These are phyloP conservation scores for Candida xyloterini DNA, from an alignment of 805 yeast species.

Conservation along the genomic window DNA sequence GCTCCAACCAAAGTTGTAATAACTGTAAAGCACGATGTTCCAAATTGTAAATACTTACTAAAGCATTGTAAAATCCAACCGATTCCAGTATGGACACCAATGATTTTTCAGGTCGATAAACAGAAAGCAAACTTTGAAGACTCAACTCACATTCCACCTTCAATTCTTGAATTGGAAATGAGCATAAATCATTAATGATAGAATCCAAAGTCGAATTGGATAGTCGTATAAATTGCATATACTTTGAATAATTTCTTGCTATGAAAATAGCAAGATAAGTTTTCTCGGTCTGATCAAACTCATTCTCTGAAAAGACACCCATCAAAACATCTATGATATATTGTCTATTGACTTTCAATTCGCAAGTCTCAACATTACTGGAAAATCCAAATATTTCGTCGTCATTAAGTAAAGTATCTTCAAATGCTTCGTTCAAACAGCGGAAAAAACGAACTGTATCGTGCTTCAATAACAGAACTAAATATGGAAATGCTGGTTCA, in stretches of 20 bases:
- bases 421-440: constrained; percentile 77
- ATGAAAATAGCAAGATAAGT: constrained; percentile 61
- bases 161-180: constrained; percentile 31
- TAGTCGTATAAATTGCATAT: constrained; percentile 73
- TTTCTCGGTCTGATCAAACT: constrained; percentile 30
- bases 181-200: constrained; percentile 50
- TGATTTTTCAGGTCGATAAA: constrained; percentile 54
- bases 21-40: constrained; percentile 53
- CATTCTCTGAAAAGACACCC: constrained; percentile 48
- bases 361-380: constrained; percentile 22
- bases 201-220: constrained; percentile 55
- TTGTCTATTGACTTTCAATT: constrained; percentile 59
- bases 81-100: constrained; percentile 50
- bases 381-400: constrained; percentile 37
- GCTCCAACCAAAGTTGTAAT: constrained; percentile 49
- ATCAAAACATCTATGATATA: constrained; percentile 70
- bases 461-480: constrained; percentile 52
- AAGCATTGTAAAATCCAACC: constrained; percentile 56
- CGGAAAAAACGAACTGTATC: constrained; percentile 61
- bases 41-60: constrained; percentile 53
- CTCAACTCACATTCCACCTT: constrained; percentile 72
- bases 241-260: constrained; percentile 80
- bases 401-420: constrained; percentile 71
- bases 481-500: constrained; percentile 67
- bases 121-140: constrained; percentile 64